phyloP scores from a whole-genome alignment of 495 filamentous ascomycete species.

The Diplogelasinospora grovesii region DNA sequence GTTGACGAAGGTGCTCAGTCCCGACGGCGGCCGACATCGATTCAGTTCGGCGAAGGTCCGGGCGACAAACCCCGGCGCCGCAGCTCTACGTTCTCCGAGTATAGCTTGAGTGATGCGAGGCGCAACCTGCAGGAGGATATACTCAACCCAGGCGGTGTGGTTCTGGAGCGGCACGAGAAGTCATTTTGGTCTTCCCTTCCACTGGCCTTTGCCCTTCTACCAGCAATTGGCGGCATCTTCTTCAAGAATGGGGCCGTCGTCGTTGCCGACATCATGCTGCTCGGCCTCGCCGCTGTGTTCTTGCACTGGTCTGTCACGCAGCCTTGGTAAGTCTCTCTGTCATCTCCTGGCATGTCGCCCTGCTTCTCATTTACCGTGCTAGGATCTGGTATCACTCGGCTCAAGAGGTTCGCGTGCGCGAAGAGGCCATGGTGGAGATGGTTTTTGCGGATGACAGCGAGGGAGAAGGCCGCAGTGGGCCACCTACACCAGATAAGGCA shows the following conservation, averaged over 20 bases:
- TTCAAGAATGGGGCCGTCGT: constrained; percentile 77
- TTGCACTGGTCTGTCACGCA: constrained; percentile 88
- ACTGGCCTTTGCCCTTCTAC: constrained; percentile 73
- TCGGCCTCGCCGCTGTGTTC: constrained; percentile 74
- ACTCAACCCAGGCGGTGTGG: constrained; percentile 53
- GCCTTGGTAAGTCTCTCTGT: constrained; percentile 60
- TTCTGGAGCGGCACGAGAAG: constrained; percentile 9
- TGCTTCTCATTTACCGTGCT: constrained; percentile 4
- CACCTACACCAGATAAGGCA: constrained; percentile 12
- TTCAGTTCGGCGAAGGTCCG: constrained; percentile 15
- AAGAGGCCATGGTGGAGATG: constrained; percentile 38
- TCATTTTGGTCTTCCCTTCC: constrained; percentile 66
- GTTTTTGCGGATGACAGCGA: constrained; percentile 41
- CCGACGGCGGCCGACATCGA: constrained; percentile 4
- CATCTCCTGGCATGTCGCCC: not conserved
- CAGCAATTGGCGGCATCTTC: constrained; percentile 75
- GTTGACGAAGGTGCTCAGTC: constrained; percentile 23
- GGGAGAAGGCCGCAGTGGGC: constrained; percentile 17
- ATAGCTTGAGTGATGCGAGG: constrained; percentile 57
- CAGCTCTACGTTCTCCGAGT: constrained; percentile 71
- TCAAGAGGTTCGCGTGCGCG: constrained; percentile 50
- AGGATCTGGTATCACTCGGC: constrained; percentile 90
- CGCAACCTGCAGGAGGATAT: constrained; percentile 64
- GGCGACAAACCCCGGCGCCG: constrained; percentile 44
- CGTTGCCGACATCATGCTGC: constrained; percentile 75